Evolutionary conservation across 2,329 filamentous ascomycete species (phyloP).

Genomic region (Fusarium oxysporum): DNA sequence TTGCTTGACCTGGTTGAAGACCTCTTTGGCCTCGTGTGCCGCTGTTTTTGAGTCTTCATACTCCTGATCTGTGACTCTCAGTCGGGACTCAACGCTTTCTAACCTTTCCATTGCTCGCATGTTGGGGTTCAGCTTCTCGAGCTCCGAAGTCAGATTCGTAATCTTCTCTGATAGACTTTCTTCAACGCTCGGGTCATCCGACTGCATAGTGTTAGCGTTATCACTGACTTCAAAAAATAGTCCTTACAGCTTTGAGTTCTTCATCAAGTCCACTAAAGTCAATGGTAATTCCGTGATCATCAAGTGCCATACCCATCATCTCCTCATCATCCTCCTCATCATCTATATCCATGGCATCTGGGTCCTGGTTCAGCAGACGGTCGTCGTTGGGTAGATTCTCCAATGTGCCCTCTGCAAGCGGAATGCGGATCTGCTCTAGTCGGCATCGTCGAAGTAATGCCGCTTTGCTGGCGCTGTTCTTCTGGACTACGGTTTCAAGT

Average conservation of each 20-base stretch:
- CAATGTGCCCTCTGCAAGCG: constrained; percentile 80
- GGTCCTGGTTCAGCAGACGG: constrained; percentile 78
- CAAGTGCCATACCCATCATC: constrained; percentile 73
- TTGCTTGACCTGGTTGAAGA: constrained; percentile 84
- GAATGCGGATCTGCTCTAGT: constrained; percentile 91
- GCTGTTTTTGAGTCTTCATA: constrained; percentile 85
- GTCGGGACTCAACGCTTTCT: constrained; percentile 83
- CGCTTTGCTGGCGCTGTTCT: constrained; percentile 86
- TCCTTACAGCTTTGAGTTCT: constrained; percentile 79
- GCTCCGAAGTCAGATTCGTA: constrained; percentile 76
- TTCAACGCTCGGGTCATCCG: constrained; percentile 77
- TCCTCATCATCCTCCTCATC: constrained; percentile 76
- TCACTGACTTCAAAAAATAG: neutral
- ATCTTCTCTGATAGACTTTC: constrained; percentile 83
- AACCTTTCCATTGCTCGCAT: constrained; percentile 95
- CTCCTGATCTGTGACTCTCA: constrained; percentile 87
- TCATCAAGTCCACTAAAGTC: constrained; percentile 86
- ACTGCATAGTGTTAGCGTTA: constrained; percentile 59
- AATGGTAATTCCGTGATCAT: constrained; percentile 92
- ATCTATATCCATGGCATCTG: constrained; percentile 94
- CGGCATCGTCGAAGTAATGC: constrained; percentile 88
- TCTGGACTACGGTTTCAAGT: constrained; percentile 88
- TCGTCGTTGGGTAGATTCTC: constrained; percentile 91
- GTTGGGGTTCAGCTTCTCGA: constrained; percentile 96
- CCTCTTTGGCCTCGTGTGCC: constrained; percentile 80